Evolutionary conservation across 1,284 basidiomycete genomes (phyloP).

Genomic region (Afroboletus lepidellus): DNA sequence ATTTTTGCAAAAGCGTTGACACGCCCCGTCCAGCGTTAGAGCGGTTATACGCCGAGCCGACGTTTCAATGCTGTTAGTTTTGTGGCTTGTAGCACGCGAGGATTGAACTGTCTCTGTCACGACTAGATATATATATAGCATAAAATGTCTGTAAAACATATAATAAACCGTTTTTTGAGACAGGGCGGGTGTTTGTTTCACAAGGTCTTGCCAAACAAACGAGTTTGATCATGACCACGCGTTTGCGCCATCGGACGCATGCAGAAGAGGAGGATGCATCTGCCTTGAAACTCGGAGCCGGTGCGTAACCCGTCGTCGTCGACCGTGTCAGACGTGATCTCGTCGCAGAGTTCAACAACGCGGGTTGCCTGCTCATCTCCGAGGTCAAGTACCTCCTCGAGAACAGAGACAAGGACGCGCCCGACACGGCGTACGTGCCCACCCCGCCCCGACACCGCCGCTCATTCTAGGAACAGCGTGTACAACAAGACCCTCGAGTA

Average conservation of each 20-base stretch:
- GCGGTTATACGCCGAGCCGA: conserved; percentile 12
- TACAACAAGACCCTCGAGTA: conserved; percentile 93
- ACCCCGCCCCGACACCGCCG: neutral
- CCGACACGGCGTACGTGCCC: conserved; percentile 66
- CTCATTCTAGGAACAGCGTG: conserved; percentile 44
- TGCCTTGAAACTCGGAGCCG: conserved; percentile 50
- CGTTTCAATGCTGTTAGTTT: conserved; percentile 23
- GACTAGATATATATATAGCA: conserved; percentile 31
- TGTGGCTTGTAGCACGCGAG: conserved; percentile 26
- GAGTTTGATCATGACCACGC: conserved; percentile 40
- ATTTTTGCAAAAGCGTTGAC: conserved; percentile 4
- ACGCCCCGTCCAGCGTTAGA: conserved; percentile 12
- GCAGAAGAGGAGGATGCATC: conserved; percentile 55
- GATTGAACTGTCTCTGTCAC: conserved; percentile 25
- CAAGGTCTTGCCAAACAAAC: conserved; percentile 32
- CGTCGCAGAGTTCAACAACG: conserved; percentile 80
- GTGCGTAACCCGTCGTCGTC: conserved; percentile 26
- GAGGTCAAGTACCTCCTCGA: conserved; percentile 90
- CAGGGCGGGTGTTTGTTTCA: conserved; percentile 24
- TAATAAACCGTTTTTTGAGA: conserved; percentile 27
- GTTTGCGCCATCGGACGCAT: conserved; percentile 48
- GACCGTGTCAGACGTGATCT: neutral
- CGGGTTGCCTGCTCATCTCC: conserved; percentile 86
- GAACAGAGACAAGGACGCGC: conserved; percentile 80
- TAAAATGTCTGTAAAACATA: conserved; percentile 39